These are phyloP conservation scores for Septoria petroselini DNA, from an alignment of 2,329 filamentous ascomycete genomes.

Conservation along the genomic window DNA sequence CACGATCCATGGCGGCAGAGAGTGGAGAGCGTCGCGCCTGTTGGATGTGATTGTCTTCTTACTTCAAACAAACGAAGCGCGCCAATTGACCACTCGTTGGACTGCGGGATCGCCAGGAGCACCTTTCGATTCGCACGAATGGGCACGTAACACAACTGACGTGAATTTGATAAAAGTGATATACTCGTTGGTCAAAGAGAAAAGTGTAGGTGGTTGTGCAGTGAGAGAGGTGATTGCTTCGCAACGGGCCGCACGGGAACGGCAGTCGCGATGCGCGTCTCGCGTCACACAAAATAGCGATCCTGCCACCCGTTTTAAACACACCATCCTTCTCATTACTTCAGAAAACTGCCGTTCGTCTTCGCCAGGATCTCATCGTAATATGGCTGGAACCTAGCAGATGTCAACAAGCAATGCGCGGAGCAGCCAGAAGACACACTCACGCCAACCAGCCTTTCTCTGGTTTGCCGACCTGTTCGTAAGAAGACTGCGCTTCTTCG, in stretches of 20 bases:
- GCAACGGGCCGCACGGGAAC: too few species aligned
- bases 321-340: too few species aligned
- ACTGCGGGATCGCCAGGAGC: too few species aligned
- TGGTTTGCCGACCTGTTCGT: constrained; percentile 45
- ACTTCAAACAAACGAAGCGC: not conserved
- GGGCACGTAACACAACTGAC: too few species aligned
- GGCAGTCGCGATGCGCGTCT: too few species aligned
- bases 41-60: not conserved
- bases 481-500: constrained; percentile 42
- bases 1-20: constrained; percentile 31
- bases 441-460: constrained; percentile 49
- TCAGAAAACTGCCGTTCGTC: constrained; percentile 51
- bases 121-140: too few species aligned
- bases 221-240: too few species aligned
- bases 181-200: too few species aligned
- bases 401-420: not conserved
- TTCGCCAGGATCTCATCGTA: constrained; percentile 54
- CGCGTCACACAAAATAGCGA: too few species aligned
- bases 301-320: too few species aligned
- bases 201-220: too few species aligned
- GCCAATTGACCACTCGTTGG: not conserved
- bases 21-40: not conserved
- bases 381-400: constrained; percentile 47
- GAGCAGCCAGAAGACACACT: constrained; percentile 44
- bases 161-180: too few species aligned